Evolutionary conservation across 306 rosid species (phyloP).

Genomic region (Trifolium dubium): DNA sequence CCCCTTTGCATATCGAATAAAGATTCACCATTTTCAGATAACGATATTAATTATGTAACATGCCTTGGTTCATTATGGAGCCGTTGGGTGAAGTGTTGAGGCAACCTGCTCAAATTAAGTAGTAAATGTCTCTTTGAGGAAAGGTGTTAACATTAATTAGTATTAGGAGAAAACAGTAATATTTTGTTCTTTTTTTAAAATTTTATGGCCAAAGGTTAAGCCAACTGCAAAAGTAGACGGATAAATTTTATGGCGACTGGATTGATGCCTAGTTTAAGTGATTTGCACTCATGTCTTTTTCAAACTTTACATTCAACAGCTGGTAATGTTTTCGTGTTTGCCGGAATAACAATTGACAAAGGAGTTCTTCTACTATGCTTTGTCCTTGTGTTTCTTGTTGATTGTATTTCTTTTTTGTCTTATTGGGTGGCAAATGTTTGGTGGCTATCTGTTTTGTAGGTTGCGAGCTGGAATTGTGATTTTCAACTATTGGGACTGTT

Average conservation of each 20-base stretch:
- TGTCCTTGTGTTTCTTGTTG: slow-evolving; percentile 24
- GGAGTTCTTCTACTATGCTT: slow-evolving; percentile 10
- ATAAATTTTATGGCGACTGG: neutral
- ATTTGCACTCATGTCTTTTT: neutral
- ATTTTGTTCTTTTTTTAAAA: slow-evolving; percentile 11
- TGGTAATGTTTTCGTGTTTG: neutral
- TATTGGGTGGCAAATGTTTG: slow-evolving; percentile 30
- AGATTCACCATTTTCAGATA: slow-evolving; percentile 11
- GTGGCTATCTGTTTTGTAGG: slow-evolving; percentile 51
- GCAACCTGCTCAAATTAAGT: neutral
- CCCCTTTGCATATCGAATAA: slow-evolving; percentile 3
- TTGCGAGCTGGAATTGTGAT: slow-evolving; percentile 76
- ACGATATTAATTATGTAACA: slow-evolving; percentile 9
- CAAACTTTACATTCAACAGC: slow-evolving; percentile 16
- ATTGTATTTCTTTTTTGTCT: slow-evolving; percentile 5
- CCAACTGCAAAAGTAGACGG: slow-evolving; percentile 10
- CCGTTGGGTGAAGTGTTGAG: neutral
- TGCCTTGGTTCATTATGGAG: slow-evolving; percentile 11
- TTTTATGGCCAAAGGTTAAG: slow-evolving; percentile 14
- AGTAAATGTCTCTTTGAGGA: neutral
- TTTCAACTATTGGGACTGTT: slow-evolving; percentile 88
- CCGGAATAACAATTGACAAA: slow-evolving; percentile 14
- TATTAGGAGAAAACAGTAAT: neutral
- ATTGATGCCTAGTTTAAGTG: slow-evolving; percentile 28
- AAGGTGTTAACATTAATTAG: neutral